These are phyloP conservation scores for Bruguiera sexangula DNA, from an alignment of 345 rosid species.

Conservation along the genomic window DNA sequence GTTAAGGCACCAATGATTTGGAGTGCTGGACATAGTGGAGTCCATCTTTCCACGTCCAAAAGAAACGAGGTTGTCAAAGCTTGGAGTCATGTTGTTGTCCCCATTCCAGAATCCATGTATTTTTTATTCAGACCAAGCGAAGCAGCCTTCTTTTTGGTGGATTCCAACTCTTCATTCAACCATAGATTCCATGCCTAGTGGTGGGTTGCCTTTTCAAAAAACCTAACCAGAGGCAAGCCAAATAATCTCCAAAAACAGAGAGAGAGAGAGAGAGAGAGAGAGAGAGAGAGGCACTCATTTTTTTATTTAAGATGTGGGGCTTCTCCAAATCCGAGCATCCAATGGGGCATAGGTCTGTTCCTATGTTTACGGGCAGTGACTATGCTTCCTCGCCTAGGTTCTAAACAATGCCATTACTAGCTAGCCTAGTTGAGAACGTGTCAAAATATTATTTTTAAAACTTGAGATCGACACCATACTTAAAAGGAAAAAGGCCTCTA, in stretches of 20 bases:
- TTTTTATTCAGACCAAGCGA: constrained; percentile 35
- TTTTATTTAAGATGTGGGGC: constrained; percentile 20
- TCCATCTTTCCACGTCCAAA: constrained; percentile 71
- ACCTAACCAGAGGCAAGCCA: constrained; percentile 36
- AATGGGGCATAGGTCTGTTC: constrained; percentile 19
- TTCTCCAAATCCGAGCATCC: constrained; percentile 32
- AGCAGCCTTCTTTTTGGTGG: constrained; percentile 37
- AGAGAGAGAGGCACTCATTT: background rate
- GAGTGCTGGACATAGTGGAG: constrained; percentile 41
- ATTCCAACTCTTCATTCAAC: constrained; percentile 78
- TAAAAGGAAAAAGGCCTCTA: no score
- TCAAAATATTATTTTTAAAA: no score
- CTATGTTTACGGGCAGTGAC: constrained; percentile 3
- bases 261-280: background rate
- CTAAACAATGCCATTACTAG: no score
- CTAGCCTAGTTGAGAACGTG: background rate
- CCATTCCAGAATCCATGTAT: constrained; percentile 30
- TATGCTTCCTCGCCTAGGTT: no score
- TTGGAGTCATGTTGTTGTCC: constrained; percentile 43
- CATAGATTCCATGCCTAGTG: constrained; percentile 31
- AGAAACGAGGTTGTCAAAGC: constrained; percentile 32
- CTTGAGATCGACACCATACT: no score
- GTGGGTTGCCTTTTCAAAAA: constrained; percentile 57
- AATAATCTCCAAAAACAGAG: background rate
- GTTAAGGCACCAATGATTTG: constrained; percentile 56